A percentile compares a stretch with the other conserved stretches of the same genome.
Evolutionary conservation across 164 flowering plant genomes (phyloP).

Genomic region (Kingdonia uniflora): DNA sequence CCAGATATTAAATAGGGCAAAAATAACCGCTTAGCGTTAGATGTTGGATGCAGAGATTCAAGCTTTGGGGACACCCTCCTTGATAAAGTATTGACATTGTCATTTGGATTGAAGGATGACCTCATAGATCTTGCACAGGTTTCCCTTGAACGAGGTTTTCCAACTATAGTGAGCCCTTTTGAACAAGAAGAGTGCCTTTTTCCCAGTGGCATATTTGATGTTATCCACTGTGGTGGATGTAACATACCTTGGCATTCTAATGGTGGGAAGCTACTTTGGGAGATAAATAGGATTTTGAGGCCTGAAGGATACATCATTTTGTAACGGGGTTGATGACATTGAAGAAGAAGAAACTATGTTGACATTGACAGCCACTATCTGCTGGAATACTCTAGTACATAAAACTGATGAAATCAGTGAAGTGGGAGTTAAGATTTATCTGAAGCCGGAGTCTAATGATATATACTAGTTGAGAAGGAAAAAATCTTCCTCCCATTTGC

Average conservation of each 20-base stretch:
- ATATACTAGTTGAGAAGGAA: slow-evolving; percentile 77
- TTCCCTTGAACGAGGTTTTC: slow-evolving; percentile 90
- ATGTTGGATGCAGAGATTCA: slow-evolving; percentile 72
- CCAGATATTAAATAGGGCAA: slow-evolving; percentile 99
- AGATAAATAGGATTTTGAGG: slow-evolving; percentile 88
- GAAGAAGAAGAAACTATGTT: slow-evolving; percentile 85
- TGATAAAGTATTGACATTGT: slow-evolving; percentile 72
- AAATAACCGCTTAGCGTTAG: slow-evolving; percentile 75
- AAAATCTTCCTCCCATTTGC: slow-evolving; percentile 78
- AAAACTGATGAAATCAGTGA: slow-evolving; percentile 80
- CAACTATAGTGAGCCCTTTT: slow-evolving; percentile 62
- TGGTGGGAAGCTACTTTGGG: slow-evolving; percentile 85
- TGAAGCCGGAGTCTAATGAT: slow-evolving; percentile 82
- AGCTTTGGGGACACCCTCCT: slow-evolving; percentile 69
- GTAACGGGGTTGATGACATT: slow-evolving; percentile 56
- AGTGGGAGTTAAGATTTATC: slow-evolving; percentile 75
- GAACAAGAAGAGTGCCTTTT: slow-evolving; percentile 73
- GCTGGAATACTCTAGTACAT: slow-evolving; percentile 91
- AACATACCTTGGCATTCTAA: slow-evolving; percentile 69
- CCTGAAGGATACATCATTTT: slow-evolving; percentile 87
- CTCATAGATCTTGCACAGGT: slow-evolving; percentile 78
- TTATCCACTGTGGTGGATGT: slow-evolving; percentile 84
- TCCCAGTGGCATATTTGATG: slow-evolving; percentile 86
- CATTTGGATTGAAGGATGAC: slow-evolving; percentile 83
- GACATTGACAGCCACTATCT: slow-evolving; percentile 65